Percentiles rank a stretch among this genome's conserved stretches.
Conservation (phyloP, 2,329 filamentous ascomycete genomes). For the Pseudogymnoascus sp. region DNA sequence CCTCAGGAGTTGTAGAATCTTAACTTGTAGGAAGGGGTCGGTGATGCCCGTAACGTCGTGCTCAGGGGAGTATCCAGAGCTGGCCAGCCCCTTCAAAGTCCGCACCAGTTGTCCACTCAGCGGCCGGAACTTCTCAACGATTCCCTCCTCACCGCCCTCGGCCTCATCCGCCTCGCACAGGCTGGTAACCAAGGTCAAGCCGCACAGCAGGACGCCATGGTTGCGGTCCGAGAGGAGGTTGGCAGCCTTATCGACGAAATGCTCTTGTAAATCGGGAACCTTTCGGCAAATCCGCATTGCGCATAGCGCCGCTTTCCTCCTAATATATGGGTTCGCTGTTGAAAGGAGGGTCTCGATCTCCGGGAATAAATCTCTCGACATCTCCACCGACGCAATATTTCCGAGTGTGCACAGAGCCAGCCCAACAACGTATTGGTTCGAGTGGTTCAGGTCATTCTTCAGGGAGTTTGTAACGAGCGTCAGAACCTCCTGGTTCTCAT, state of each 20-base stretch:
- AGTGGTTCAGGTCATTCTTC: constrained; percentile 94
- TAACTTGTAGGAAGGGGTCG: constrained; percentile 95
- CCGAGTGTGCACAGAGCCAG: constrained; percentile 92
- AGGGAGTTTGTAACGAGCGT: constrained; percentile 96
- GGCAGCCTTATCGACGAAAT: constrained; percentile 92
- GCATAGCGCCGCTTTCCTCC: constrained; percentile 93
- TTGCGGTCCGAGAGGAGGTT: constrained; percentile 84
- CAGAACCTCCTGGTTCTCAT: constrained; percentile 97
- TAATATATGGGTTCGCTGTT: constrained; percentile 95
- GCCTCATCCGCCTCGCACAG: constrained; percentile 92
- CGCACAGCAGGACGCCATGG: constrained; percentile 89
- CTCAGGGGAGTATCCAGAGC: constrained; percentile 92
- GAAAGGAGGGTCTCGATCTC: constrained; percentile 90
- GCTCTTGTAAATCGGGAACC: constrained; percentile 92
- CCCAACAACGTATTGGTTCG: constrained; percentile 96
- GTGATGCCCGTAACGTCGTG: constrained; percentile 98
- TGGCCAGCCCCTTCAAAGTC: constrained; percentile 83
- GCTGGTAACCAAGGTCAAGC: constrained; percentile 81
- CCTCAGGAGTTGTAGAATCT: constrained; percentile 78
- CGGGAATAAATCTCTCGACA: constrained; percentile 93
- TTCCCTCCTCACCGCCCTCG: constrained; percentile 80
- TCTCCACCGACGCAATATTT: constrained; percentile 96
- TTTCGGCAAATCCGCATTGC: constrained; percentile 98
- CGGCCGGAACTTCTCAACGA: constrained; percentile 84
- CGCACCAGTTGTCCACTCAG: constrained; percentile 80